Base-by-base conservation (phyloP, 2,329 filamentous ascomycete genomes). In the Cytospora piceicola region DNA sequence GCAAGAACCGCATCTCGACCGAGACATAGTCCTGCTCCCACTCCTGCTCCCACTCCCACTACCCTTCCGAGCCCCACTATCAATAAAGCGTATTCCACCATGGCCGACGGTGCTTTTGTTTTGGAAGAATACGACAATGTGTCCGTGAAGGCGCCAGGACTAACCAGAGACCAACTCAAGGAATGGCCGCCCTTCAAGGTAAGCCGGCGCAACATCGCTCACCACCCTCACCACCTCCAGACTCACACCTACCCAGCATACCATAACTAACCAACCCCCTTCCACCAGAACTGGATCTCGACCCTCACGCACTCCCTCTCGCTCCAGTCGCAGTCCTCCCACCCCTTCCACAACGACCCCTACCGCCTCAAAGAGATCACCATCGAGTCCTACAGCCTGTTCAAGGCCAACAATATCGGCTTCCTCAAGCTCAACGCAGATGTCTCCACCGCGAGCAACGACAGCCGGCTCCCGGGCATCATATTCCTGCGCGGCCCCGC, bases 401-500 rank as follows among this genome's bases (percentile, higher is more conserved):
- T 86, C 68, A 80, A 81, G 34, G 67, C 68, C 27, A 58, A 69
- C 9, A 59, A 68, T 12, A 73, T 88, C 17, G 85, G 85, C 54
- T 89, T 89, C 72, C 71, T 88, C 27, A 88, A 88, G 68, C 73
- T 88, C 46, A 75, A 74, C 3, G 81, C 85, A 8, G 70, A 75
- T 2, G 77, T 88, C 1, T 74, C 76, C 66, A 88, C 86, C 70
- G 64, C 69, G 1, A 75, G 76, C 0, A 81, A 80, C 63, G 82
- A 86, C 69, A 60, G 20, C 27, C 73, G 70, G 0, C 78, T 89
- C 0, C 85, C 86, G 0, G 85, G 83, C 5, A 77, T 77, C 2
- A 78, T 86, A 0, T 84, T 89, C 66, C 78, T 89, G 2, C 82
- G 87, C 46, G 87, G 87, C 0, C 81, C 85, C n/a, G 84, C 81